Percentiles rank a stretch among this genome's conserved stretches.
These are phyloP conservation scores for Beauveria rudraprayagi DNA, from an alignment of 2,329 filamentous ascomycete genomes.

Conservation along the genomic window DNA sequence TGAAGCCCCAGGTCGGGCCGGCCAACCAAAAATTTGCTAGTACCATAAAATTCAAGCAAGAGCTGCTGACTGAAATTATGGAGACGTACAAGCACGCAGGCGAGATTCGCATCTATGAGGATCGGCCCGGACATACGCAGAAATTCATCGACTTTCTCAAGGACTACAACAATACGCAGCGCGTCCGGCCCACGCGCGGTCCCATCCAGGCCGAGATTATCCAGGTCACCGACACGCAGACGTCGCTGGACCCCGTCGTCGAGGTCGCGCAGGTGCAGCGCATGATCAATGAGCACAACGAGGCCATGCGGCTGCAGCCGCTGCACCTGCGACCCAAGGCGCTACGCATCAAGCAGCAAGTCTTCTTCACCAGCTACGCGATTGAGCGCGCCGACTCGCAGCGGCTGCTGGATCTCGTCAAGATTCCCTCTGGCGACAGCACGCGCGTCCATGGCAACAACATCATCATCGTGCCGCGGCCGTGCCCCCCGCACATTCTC, in stretches of 20 bases:
- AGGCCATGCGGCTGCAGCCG: conserved; percentile 29
- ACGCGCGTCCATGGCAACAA: conserved; percentile 79
- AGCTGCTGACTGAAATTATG: conserved; percentile 70
- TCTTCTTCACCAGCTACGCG: conserved; percentile 90
- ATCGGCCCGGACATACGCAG: conserved; percentile 60
- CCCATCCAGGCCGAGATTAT: conserved; percentile 73
- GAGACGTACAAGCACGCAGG: conserved; percentile 76
- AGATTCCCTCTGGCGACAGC: conserved; percentile 52
- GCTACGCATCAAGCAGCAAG: conserved; percentile 73
- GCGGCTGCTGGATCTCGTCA: conserved; percentile 60
- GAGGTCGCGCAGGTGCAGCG: conserved; percentile 81
- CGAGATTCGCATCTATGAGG: conserved; percentile 73
- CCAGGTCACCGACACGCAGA: conserved; percentile 71
- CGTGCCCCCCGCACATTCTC: conserved; percentile 63
- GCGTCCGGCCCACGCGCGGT: conserved; percentile 43
- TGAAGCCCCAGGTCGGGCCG: conserved; percentile 81
- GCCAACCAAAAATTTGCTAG: conserved; percentile 67
- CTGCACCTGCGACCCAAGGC: conserved; percentile 30
- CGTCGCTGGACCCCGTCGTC: conserved; percentile 64
- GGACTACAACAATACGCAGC: conserved; percentile 60
- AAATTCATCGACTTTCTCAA: conserved; percentile 79
- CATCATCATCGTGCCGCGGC: conserved; percentile 79
- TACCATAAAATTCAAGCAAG: conserved; percentile 90
- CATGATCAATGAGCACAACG: conserved; percentile 84
- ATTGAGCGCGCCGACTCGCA: conserved; percentile 65